These are phyloP conservation scores for Plasmodium blacklocki DNA, from an alignment of 169 alveolate genomes.

Conservation along the genomic window DNA sequence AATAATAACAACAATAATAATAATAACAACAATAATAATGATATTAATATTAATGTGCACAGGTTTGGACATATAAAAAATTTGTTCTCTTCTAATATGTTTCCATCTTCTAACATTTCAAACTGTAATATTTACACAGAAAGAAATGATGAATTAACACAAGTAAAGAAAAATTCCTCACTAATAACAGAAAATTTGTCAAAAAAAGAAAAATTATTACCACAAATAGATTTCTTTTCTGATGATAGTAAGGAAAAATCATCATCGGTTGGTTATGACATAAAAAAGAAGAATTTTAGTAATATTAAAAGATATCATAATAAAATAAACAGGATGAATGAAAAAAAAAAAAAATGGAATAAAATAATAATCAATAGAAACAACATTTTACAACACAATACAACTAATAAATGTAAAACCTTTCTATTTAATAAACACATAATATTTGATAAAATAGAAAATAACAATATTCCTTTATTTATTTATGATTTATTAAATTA, in stretches of 20 bases:
- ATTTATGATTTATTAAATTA: slow-evolving; percentile 43
- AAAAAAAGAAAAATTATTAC: not conserved
- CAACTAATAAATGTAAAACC: slow-evolving; percentile 60
- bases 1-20: not conserved
- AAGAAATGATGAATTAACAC: too few species aligned
- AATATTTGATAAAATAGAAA: slow-evolving; percentile 63
- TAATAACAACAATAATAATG: too few species aligned
- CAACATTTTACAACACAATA: slow-evolving; percentile 63
- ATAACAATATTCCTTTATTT: slow-evolving; percentile 23
- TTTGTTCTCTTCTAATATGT: too few species aligned
- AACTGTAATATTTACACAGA: too few species aligned
- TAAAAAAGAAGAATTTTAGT: not conserved
- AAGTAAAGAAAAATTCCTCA: not conserved
- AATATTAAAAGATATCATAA: not conserved
- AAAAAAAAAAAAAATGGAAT: slow-evolving; percentile 58
- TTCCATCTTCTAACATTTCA: too few species aligned
- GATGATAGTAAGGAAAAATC: not conserved
- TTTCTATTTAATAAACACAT: slow-evolving; percentile 54
- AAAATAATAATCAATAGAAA: slow-evolving; percentile 73
- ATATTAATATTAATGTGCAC: not conserved
- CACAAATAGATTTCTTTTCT: not conserved
- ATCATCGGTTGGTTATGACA: too few species aligned
- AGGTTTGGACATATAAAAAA: not conserved
- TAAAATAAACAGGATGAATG: not conserved
- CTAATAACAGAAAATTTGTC: not conserved